Percentiles rank a stretch among this genome's conserved stretches.
These are phyloP conservation scores for Arachis monticola DNA, from an alignment of 331 rosid genomes.

Conservation along the genomic window DNA sequence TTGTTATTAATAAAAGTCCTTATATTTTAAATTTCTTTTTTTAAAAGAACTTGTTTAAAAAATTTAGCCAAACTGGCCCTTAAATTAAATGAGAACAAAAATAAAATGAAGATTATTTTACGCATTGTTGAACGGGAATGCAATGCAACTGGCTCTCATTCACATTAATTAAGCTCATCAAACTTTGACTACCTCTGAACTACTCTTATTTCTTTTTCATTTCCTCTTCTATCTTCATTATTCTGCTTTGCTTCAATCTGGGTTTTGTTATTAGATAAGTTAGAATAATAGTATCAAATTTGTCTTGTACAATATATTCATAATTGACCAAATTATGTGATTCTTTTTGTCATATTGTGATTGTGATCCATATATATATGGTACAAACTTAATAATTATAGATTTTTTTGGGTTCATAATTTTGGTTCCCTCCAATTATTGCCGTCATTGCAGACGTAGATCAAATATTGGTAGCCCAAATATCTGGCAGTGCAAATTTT, in stretches of 20 bases:
- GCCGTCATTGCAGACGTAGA: slow-evolving; percentile 14
- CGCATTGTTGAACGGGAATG: slow-evolving; percentile 28
- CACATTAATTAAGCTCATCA: slow-evolving; percentile 53
- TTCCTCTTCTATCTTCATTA: not conserved
- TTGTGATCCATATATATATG: no score
- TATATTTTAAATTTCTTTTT: no score
- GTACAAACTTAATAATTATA: slow-evolving; percentile 24
- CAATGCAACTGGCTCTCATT: slow-evolving; percentile 30
- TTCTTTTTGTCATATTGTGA: slow-evolving; percentile 32
- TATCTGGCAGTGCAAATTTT: not conserved
- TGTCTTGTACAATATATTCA: slow-evolving; percentile 36
- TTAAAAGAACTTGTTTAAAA: no score
- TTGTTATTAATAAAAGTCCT: no score
- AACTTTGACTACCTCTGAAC: slow-evolving; percentile 52
- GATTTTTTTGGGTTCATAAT: slow-evolving; percentile 2
- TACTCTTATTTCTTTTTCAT: not conserved
- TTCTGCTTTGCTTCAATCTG: slow-evolving; percentile 9
- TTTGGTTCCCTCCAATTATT: slow-evolving; percentile 12
- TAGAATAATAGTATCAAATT: slow-evolving; percentile 31
- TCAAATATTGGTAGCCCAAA: slow-evolving; percentile 5
- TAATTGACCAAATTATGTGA: slow-evolving; percentile 24
- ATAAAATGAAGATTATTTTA: slow-evolving; percentile 32
- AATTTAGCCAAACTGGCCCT: no score
- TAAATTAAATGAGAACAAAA: slow-evolving; percentile 32
- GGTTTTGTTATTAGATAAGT: slow-evolving; percentile 24